These are phyloP conservation scores for Epicoccum nigrum DNA, from an alignment of 2,329 filamentous ascomycete genomes.

Conservation along the genomic window DNA sequence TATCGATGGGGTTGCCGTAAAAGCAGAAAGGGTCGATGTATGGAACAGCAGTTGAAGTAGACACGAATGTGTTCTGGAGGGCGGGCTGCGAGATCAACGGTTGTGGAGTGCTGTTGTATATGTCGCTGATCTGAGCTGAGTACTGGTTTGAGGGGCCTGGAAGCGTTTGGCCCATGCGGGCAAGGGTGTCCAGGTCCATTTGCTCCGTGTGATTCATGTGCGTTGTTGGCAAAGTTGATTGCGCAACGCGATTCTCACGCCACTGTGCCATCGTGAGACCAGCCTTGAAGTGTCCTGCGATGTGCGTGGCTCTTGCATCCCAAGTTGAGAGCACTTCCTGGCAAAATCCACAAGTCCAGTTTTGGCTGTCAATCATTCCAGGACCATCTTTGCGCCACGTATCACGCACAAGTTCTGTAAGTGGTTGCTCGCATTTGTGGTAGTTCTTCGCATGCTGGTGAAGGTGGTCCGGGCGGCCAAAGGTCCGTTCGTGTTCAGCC, in stretches of 20 bases:
- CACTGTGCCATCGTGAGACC: conserved; percentile 40
- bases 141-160: neutral
- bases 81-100: neutral
- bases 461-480: conserved; percentile 42
- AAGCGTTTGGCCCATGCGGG: conserved; percentile 2
- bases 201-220: neutral
- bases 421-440: conserved; percentile 25
- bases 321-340: conserved; percentile 30
- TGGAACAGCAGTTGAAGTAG: neutral
- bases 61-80: neutral
- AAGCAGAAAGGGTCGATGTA: neutral
- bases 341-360: conserved; percentile 44
- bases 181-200: neutral
- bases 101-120: neutral
- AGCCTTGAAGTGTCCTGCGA: conserved; percentile 43
- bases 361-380: conserved; percentile 18
- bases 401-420: conserved; percentile 34
- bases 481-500: conserved; percentile 36
- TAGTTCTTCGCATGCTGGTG: conserved; percentile 45
- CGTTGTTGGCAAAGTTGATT: neutral
- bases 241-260: conserved; percentile 7
- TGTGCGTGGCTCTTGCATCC: conserved; percentile 40
- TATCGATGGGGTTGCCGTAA: conserved; percentile 2
- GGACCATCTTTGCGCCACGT: conserved; percentile 35
- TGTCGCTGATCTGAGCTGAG: neutral